These are phyloP conservation scores for Tothia fuscella DNA, from an alignment of 2,329 filamentous ascomycete species.

Conservation along the genomic window DNA sequence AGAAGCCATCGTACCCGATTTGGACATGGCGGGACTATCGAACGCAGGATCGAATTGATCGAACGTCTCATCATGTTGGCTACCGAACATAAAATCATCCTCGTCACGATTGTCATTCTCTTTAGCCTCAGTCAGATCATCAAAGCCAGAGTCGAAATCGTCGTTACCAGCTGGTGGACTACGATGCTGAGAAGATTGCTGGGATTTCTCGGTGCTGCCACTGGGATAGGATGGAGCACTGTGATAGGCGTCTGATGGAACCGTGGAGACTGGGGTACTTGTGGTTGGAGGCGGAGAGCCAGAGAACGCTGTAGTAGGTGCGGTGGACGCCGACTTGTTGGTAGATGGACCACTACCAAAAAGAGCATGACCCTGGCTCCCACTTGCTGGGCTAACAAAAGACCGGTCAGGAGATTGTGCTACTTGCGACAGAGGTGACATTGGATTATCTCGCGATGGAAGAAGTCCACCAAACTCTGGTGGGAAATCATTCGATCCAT, in stretches of 20 bases:
- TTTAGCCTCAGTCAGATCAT: slow-evolving; percentile 72
- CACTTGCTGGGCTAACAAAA: slow-evolving; percentile 19
- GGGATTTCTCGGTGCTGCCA: slow-evolving; percentile 22
- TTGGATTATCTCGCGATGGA: slow-evolving; percentile 43
- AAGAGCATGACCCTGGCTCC: slow-evolving; percentile 27
- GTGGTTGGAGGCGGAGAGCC: slow-evolving; percentile 25
- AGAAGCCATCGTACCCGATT: slow-evolving; percentile 34
- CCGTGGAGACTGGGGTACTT: slow-evolving; percentile 26
- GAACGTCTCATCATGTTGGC: slow-evolving; percentile 41
- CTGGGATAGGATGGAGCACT: slow-evolving; percentile 27
- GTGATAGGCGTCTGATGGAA: slow-evolving; percentile 31
- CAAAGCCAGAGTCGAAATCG: slow-evolving; percentile 69
- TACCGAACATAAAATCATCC: slow-evolving; percentile 67
- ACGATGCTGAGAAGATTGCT: slow-evolving; percentile 13
- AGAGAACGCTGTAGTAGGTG: slow-evolving; percentile 16
- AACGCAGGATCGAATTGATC: slow-evolving; percentile 77
- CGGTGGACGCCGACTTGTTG: slow-evolving; percentile 18
- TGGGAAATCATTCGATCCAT: slow-evolving; percentile 30
- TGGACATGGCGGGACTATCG: slow-evolving; percentile 48
- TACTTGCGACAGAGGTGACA: slow-evolving; percentile 20
- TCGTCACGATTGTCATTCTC: slow-evolving; percentile 53
- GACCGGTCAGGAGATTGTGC: slow-evolving; percentile 26
- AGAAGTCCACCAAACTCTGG: slow-evolving; percentile 44
- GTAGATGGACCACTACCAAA: slow-evolving; percentile 24
- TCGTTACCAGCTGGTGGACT: slow-evolving; percentile 32